These are phyloP conservation scores for Podospora sp. DNA, from an alignment of 495 filamentous ascomycete genomes.

Conservation along the genomic window DNA sequence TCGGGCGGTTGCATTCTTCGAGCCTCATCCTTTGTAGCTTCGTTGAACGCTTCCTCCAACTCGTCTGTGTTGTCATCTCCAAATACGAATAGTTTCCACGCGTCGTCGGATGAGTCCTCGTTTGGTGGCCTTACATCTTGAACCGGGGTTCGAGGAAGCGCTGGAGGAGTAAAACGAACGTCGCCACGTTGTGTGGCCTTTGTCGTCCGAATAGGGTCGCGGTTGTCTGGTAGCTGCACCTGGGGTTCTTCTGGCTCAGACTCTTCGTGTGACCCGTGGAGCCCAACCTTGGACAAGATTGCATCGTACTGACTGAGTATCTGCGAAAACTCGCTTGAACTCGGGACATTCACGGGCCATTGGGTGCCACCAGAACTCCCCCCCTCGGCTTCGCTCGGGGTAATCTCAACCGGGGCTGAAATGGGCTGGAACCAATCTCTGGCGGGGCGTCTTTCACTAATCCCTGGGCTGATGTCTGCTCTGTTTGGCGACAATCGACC, in stretches of 20 bases:
- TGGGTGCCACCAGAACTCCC: neutral
- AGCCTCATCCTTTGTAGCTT: slow-evolving; percentile 43
- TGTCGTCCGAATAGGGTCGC: neutral
- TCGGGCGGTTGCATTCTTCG: slow-evolving; percentile 33
- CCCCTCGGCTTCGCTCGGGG: neutral
- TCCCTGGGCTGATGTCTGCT: slow-evolving; percentile 29
- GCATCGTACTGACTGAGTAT: slow-evolving; percentile 24
- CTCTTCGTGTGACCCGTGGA: slow-evolving; percentile 16
- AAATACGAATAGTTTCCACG: slow-evolving; percentile 47
- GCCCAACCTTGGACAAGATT: slow-evolving; percentile 23
- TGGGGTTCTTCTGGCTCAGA: neutral
- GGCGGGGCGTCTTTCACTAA: slow-evolving; percentile 25
- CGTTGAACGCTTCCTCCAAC: slow-evolving; percentile 35
- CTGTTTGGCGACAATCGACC: slow-evolving; percentile 21
- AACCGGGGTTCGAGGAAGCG: neutral
- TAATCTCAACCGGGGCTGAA: neutral
- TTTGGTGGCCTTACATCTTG: neutral
- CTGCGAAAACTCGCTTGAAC: slow-evolving; percentile 23
- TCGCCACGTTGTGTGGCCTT: neutral
- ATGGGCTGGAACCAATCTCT: slow-evolving; percentile 10
- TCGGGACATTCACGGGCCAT: neutral
- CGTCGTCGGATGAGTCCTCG: slow-evolving; percentile 29
- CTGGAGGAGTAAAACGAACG: neutral
- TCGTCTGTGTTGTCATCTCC: slow-evolving; percentile 40
- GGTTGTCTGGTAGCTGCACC: neutral